Conservation (phyloP, 495 filamentous ascomycete species). For the Xylaria flabelliformis region DNA sequence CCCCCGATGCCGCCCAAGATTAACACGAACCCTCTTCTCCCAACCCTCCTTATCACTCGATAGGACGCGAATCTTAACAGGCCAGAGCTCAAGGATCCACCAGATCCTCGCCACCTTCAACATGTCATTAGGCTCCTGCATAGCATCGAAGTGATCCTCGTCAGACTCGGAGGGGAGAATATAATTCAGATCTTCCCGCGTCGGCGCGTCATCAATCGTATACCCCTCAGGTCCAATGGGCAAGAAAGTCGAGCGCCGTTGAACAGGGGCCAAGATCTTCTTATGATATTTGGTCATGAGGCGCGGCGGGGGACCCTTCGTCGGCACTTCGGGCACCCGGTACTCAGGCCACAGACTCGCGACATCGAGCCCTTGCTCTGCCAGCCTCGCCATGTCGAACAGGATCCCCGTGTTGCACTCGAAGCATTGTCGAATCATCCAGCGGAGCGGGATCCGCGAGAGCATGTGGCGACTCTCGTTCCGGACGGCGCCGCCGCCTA, state of each 20-base stretch:
- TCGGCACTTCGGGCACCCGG: constrained; percentile 27
- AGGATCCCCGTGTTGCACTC: constrained; percentile 49
- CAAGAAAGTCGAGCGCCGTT: constrained; percentile 13
- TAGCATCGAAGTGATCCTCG: constrained; percentile 48
- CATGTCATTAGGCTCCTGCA: constrained; percentile 40
- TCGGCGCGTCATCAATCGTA: constrained; percentile 17
- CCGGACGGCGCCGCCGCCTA: constrained; percentile 41
- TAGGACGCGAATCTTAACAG: constrained; percentile 41
- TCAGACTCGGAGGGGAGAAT: constrained; percentile 41
- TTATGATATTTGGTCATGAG: constrained; percentile 19
- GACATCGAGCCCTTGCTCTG: constrained; percentile 45
- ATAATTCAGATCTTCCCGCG: constrained; percentile 14
- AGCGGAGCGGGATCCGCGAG: constrained; percentile 49
- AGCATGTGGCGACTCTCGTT: constrained; percentile 54
- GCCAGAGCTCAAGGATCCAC: constrained; percentile 52
- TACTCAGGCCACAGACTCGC: constrained; percentile 41
- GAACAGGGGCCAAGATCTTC: constrained; percentile 1
- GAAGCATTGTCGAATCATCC: constrained; percentile 51
- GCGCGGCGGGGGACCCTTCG: constrained; percentile 35
- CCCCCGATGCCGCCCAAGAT: constrained; percentile 42
- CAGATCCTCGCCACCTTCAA: constrained; percentile 39
- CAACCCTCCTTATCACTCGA: constrained; percentile 32
- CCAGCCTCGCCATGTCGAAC: constrained; percentile 39
- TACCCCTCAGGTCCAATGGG: constrained; percentile 15
- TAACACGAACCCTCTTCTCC: constrained; percentile 42